Evolutionary conservation across 2,329 filamentous ascomycete genomes (phyloP).

Genomic region (Ophiostoma ips): DNA sequence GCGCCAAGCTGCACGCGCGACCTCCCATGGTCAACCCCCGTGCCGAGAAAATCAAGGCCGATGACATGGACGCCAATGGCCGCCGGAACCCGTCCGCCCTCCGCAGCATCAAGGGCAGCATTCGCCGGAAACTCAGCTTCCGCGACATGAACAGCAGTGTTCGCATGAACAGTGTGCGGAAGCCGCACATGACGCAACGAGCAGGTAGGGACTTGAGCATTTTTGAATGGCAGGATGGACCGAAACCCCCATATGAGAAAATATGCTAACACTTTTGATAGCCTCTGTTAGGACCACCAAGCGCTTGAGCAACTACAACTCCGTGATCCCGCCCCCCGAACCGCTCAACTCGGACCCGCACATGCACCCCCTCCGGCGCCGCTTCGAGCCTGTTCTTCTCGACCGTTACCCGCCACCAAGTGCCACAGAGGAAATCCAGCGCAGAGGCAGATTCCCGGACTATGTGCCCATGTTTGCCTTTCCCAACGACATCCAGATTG

Average conservation of each 20-base stretch:
- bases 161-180: slow-evolving; percentile 41
- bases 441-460: slow-evolving; percentile 80
- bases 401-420: slow-evolving; percentile 83
- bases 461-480: slow-evolving; percentile 99
- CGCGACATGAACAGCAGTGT: slow-evolving; percentile 76
- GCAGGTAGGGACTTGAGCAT: slow-evolving; percentile 45
- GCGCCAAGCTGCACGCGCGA: slow-evolving; percentile 56
- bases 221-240: not conserved
- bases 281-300: slow-evolving; percentile 63
- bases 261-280: slow-evolving; percentile 18
- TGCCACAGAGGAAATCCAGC: slow-evolving; percentile 64
- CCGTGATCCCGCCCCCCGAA: slow-evolving; percentile 86
- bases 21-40: slow-evolving; percentile 64
- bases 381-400: slow-evolving; percentile 90
- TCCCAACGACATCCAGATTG: slow-evolving; percentile 92
- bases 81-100: slow-evolving; percentile 38
- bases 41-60: slow-evolving; percentile 66
- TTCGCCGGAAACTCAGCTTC: slow-evolving; percentile 83
- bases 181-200: slow-evolving; percentile 63
- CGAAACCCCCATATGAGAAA: not conserved
- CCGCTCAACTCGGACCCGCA: slow-evolving; percentile 78
- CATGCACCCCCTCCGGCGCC: slow-evolving; percentile 88
- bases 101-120: slow-evolving; percentile 61
- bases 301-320: slow-evolving; percentile 93
- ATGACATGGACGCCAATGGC: slow-evolving; percentile 43